A percentile compares a stretch with the other conserved stretches of the same genome.
These are phyloP conservation scores for Tylopilus vinaceipallidus DNA, from an alignment of 768 basidiomycete species.

Conservation along the genomic window DNA sequence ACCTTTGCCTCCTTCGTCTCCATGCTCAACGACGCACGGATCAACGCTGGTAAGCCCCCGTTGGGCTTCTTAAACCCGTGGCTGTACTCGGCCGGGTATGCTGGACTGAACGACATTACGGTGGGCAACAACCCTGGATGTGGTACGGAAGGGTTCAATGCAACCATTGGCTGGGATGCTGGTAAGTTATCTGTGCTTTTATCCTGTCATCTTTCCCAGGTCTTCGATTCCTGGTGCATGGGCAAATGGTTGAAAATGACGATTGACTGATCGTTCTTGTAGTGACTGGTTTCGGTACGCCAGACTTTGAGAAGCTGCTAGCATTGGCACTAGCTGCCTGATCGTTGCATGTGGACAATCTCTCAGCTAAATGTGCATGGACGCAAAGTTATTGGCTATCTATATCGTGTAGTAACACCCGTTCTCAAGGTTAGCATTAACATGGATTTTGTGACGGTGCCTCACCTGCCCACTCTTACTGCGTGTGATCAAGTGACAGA, in stretches of 20 bases:
- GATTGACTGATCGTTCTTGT: neutral
- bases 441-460: too few relatives aligned
- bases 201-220: too few relatives aligned
- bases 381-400: too few relatives aligned
- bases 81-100: slow-evolving; percentile 40
- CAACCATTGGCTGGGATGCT: slow-evolving; percentile 70
- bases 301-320: slow-evolving; percentile 48
- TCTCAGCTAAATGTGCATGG: too few relatives aligned
- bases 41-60: slow-evolving; percentile 39
- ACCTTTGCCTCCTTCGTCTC: slow-evolving; percentile 63
- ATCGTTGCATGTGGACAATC: too few relatives aligned
- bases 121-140: slow-evolving; percentile 57
- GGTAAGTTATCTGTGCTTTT: slow-evolving; percentile 33
- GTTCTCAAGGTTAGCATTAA: too few relatives aligned
- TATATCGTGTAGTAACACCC: too few relatives aligned
- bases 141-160: slow-evolving; percentile 62
- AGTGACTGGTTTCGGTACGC: slow-evolving; percentile 59
- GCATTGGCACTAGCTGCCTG: slow-evolving; percentile 31
- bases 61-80: slow-evolving; percentile 72
- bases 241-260: neutral
- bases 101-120: slow-evolving; percentile 56
- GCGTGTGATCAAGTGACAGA: too few relatives aligned
- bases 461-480: too few relatives aligned
- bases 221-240: too few relatives aligned
- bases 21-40: slow-evolving; percentile 62